Conservation (phyloP, 2,329 filamentous ascomycete species). For the Penicillium nordicum region DNA sequence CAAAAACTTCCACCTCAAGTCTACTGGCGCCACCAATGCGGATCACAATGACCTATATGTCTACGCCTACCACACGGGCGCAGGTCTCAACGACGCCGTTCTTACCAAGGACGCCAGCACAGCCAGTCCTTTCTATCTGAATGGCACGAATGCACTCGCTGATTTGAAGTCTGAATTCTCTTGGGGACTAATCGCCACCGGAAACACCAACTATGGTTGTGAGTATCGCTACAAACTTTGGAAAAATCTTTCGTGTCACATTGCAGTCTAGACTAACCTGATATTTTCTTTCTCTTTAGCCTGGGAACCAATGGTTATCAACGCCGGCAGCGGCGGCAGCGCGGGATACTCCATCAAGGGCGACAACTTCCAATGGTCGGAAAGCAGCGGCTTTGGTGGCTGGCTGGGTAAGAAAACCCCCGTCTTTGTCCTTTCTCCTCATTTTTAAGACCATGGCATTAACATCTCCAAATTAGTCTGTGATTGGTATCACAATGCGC, state of each 20-base stretch:
- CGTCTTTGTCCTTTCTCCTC: neutral
- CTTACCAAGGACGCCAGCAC: conserved; percentile 23
- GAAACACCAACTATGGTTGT: conserved; percentile 36
- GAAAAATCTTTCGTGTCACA: neutral
- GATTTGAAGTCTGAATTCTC: conserved; percentile 28
- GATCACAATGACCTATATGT: conserved; percentile 38
- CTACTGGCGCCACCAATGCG: conserved; percentile 23
- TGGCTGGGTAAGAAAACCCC: conserved; percentile 37
- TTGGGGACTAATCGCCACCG: conserved; percentile 32
- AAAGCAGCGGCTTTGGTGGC: conserved; percentile 34
- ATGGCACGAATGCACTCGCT: conserved; percentile 33
- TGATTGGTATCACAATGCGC: conserved; percentile 40
- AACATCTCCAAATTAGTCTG: conserved; percentile 30
- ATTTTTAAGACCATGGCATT: neutral
- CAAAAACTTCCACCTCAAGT: conserved; percentile 37
- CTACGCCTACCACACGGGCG: conserved; percentile 40
- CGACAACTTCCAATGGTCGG: conserved; percentile 28
- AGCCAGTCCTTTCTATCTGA: conserved; percentile 31
- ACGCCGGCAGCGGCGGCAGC: conserved; percentile 28
- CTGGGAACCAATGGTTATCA: conserved; percentile 38
- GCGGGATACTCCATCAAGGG: conserved; percentile 31
- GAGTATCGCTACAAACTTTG: conserved; percentile 16
- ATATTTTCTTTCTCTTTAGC: conserved; percentile 19
- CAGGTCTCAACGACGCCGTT: conserved; percentile 40
- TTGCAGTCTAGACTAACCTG: neutral